phyloP scores from a whole-genome alignment of 345 rosid species.

The Noccaea bulbosa region DNA sequence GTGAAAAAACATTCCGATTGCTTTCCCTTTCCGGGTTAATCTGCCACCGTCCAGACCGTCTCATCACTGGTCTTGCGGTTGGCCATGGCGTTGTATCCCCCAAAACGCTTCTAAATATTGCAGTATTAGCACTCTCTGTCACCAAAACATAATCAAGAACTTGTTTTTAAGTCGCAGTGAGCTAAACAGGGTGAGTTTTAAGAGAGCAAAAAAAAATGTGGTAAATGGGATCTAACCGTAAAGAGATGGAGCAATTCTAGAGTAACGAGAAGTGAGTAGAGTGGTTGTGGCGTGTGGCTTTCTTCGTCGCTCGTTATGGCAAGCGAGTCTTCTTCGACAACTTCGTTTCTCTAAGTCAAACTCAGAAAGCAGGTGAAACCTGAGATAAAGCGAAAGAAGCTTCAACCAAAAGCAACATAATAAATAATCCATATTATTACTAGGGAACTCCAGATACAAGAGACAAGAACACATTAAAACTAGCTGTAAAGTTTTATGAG shows the following conservation, averaged over 20 bases:
- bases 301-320: conserved; percentile 88
- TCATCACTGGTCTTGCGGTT: conserved; percentile 49
- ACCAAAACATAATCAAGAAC: conserved; percentile 5
- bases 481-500: conserved; percentile 39
- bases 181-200: not conserved
- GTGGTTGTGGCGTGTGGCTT: conserved; percentile 62
- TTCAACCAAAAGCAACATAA: conserved; percentile 31
- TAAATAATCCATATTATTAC: conserved; percentile 1
- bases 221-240: conserved; percentile 50
- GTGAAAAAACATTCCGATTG: conserved; percentile 53
- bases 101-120: conserved; percentile 28
- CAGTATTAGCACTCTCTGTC: conserved; percentile 22
- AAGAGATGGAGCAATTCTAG: conserved; percentile 54
- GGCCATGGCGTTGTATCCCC: conserved; percentile 29
- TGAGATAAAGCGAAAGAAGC: conserved; percentile 41
- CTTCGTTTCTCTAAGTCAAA: conserved; percentile 89
- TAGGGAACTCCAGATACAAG: conserved; percentile 18
- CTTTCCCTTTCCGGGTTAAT: conserved; percentile 42
- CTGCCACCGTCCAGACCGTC: conserved; percentile 34
- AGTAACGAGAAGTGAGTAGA: conserved; percentile 54
- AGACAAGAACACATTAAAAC: conserved; percentile 28
- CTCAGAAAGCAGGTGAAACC: conserved; percentile 91
- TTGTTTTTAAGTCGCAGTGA: not conserved
- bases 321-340: conserved; percentile 87
- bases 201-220: not conserved